phyloP scores from a whole-genome alignment of 805 yeast species.

The Maudiozyma serrabonitensis region DNA sequence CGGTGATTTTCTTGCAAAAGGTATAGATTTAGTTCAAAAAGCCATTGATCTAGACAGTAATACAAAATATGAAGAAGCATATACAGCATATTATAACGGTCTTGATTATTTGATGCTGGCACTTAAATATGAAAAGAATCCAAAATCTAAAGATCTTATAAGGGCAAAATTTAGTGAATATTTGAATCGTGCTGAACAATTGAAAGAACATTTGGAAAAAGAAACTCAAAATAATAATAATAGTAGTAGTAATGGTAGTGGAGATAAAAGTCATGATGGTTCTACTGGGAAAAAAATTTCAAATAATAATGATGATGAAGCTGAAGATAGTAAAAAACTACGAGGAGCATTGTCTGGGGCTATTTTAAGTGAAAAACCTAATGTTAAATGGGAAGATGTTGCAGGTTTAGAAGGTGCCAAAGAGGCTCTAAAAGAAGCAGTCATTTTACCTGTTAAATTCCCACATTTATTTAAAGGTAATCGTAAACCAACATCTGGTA shows the following conservation, averaged over 20 bases:
- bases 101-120: constrained; percentile 94
- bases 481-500: constrained; percentile 87
- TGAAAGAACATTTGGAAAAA: constrained; percentile 80
- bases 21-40: constrained; percentile 87
- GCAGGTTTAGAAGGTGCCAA: constrained; percentile 95
- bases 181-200: constrained; percentile 83
- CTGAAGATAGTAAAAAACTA: constrained; percentile 76
- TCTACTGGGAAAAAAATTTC: constrained; percentile 31
- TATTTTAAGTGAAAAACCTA: constrained; percentile 82
- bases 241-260: constrained; percentile 36
- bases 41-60: constrained; percentile 93
- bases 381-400: constrained; percentile 88
- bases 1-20: constrained; percentile 80
- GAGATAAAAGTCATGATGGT: constrained; percentile 17
- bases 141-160: constrained; percentile 78
- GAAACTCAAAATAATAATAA: constrained; percentile 35
- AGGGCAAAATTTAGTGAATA: constrained; percentile 86
- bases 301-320: constrained; percentile 50
- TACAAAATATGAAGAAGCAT: constrained; percentile 86
- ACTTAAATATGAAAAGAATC: constrained; percentile 86
- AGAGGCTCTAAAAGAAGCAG: constrained; percentile 95
- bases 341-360: constrained; percentile 90
- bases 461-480: constrained; percentile 94
- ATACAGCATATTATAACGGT: constrained; percentile 84
- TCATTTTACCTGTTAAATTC: constrained; percentile 88